Conservation (phyloP, 2,329 filamentous ascomycete genomes). For the Penicillium capsulatum region DNA sequence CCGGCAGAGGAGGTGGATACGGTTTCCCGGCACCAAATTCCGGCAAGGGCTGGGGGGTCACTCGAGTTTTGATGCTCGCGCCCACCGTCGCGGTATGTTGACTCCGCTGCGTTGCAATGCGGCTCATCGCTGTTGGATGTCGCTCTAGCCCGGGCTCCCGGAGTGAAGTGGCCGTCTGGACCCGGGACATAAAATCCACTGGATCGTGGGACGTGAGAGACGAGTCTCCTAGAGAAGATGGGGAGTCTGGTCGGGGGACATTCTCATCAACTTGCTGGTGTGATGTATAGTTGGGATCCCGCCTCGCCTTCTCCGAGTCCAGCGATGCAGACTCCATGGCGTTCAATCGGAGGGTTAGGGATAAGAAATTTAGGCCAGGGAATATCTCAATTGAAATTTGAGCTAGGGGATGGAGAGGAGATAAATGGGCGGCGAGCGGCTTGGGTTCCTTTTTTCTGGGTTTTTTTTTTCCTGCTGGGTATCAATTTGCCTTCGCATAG, state of each 20-base stretch:
- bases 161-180: conserved; percentile 31
- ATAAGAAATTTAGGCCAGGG: no score
- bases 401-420: no score
- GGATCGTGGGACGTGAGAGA: conserved; percentile 19
- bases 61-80: conserved; percentile 27
- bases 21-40: conserved; percentile 53
- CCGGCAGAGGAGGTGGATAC: conserved; percentile 53
- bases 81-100: conserved; percentile 45
- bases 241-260: conserved; percentile 20
- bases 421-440: no score
- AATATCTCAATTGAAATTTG: no score
- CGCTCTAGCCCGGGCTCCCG: conserved; percentile 30
- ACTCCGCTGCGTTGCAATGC: conserved; percentile 39
- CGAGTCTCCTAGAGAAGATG: conserved; percentile 19
- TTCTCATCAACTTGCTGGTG: conserved; percentile 13
- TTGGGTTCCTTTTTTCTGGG: conserved; percentile 1
- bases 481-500: conserved; percentile 4
- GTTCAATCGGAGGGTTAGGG: background rate
- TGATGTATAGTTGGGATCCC: conserved; percentile 22
- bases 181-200: conserved; percentile 26
- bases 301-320: conserved; percentile 37
- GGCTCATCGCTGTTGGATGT: conserved; percentile 38
- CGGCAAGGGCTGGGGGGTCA: conserved; percentile 34
- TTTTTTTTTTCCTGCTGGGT: conserved; percentile 3
- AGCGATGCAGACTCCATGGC: conserved; percentile 36